A percentile compares a stretch with the other conserved stretches of the same genome.
Conservation (phyloP, 805 yeast species). For the Candida nitratophila region DNA sequence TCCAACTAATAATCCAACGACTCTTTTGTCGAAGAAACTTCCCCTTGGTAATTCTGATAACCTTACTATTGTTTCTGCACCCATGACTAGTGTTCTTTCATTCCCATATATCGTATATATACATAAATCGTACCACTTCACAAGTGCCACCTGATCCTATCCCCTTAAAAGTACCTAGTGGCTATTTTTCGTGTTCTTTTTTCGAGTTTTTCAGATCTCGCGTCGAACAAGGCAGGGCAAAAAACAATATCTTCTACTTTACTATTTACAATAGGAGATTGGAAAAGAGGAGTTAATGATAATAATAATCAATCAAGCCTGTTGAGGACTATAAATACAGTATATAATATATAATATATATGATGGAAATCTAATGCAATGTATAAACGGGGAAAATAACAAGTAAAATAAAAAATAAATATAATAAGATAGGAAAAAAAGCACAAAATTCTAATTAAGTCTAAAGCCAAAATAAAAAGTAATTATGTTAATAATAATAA, state of each 20-base stretch:
- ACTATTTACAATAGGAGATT: no score
- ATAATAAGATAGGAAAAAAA: neutral
- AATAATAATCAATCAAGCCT: conserved; percentile 2
- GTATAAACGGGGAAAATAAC: neutral
- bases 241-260: no score
- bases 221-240: no score
- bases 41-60: neutral
- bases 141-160: no score
- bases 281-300: no score
- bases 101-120: no score
- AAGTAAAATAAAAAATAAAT: neutral
- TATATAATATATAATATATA: conserved; percentile 1
- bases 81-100: no score
- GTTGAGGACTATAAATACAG: conserved; percentile 2
- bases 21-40: neutral
- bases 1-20: neutral
- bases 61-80: no score
- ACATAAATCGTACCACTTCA: neutral
- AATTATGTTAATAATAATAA: neutral
- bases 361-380: conserved; percentile 1
- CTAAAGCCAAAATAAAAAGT: neutral
- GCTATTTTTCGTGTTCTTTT: no score
- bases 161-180: no score
- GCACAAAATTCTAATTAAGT: neutral
- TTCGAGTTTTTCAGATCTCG: no score